Evolutionary conservation across 176 grass and related monocot genomes (phyloP), one percentile per base, ranked within the genome.

Genomic region (Avena atlantica): DNA sequence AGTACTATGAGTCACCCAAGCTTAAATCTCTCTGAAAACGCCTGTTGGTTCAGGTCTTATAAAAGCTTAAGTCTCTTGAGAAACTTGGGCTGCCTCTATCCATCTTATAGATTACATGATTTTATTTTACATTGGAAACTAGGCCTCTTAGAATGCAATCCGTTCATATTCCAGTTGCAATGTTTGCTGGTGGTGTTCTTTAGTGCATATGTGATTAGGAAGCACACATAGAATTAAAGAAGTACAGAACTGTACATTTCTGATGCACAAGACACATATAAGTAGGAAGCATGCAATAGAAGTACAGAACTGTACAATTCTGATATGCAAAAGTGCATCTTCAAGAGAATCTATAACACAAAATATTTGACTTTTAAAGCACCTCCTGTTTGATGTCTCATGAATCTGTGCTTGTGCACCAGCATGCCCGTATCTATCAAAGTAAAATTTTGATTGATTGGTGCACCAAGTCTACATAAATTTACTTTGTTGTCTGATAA

Each of bases 401-500:
- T 53, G 15, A 86, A 63, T 59, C 14, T 82, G 52, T 71, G 61
- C 50, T 77, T 90, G 23, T 45, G 61, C 48, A 16, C 42, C 45
- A 53, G 34, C 10, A 73, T 11, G 64, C 1, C 13, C 2, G 6
- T 51, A 51, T 76, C 10, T 7, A 36, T 25, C 34, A 9, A 80
- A 79, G 11, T 78, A 71, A 37, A 6, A 23, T 17, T 83, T 67
- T 77, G 70, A n/a, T 58, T 37, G 14, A 82, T 11, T 77, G 29
- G 44, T 64, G 65, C 72, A 72, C 53, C 7, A 55, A 83, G 42
- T 84, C 8, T 45, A 83, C 0, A 6, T 20, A 83, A 65, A 83
- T 79, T 87, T 87, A 45, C 40, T 73, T 56, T 63, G n/a, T 12
- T 64, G 24, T 12, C 8, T 87, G 74, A 87, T 68, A 80, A 58